These are phyloP conservation scores for Saccharomycopsis hybrid DNA, from an alignment of 1,139 yeast genomes.

Conservation along the genomic window DNA sequence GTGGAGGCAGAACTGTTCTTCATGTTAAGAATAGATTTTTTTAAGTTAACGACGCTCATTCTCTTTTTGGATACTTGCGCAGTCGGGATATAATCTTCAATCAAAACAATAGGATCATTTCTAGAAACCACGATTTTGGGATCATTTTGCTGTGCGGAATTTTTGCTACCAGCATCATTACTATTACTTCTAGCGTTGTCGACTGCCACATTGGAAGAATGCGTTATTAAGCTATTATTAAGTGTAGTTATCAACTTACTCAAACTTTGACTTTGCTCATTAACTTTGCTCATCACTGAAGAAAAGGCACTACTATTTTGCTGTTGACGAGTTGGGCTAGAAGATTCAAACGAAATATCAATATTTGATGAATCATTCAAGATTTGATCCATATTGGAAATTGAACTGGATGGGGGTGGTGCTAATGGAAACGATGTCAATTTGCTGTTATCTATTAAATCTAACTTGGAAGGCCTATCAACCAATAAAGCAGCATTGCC, in stretches of 20 bases:
- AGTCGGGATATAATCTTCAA: slow-evolving; percentile 41
- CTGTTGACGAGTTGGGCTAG: background rate
- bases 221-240: background rate
- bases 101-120: slow-evolving; percentile 44
- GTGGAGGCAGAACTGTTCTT: background rate
- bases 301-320: background rate
- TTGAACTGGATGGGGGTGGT: slow-evolving; percentile 38
- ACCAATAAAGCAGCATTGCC: too few relatives aligned
- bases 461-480: slow-evolving; percentile 53
- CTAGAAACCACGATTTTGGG: slow-evolving; percentile 26
- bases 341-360: slow-evolving; percentile 13
- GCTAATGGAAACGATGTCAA: slow-evolving; percentile 64
- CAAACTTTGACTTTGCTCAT: background rate
- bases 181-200: too few relatives aligned
- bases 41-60: slow-evolving; percentile 12
- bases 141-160: background rate
- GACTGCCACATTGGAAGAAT: too few relatives aligned
- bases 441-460: slow-evolving; percentile 52
- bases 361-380: slow-evolving; percentile 21
- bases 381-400: slow-evolving; percentile 24
- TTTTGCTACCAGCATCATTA: too few relatives aligned
- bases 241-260: background rate
- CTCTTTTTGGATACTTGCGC: slow-evolving; percentile 5
- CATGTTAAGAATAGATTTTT: slow-evolving; percentile 14
- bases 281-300: background rate